Evolutionary conservation across 2,329 filamentous ascomycete species (phyloP), one percentile per base, ranked within the genome.

Genomic region (Orbilia brochopaga): DNA sequence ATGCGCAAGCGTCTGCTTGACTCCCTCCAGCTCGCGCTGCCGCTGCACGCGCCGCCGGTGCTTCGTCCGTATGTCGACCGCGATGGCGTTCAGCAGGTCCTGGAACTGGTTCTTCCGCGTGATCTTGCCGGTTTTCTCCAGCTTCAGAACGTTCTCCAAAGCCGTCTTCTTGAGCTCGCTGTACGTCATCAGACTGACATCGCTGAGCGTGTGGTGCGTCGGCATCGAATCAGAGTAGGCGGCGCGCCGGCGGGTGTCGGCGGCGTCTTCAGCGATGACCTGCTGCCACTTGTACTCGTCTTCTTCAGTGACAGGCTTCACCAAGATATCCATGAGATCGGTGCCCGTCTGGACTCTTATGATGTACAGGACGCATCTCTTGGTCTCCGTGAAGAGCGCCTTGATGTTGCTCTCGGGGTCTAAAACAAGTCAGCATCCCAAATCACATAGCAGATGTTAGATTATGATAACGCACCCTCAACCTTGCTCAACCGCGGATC

Each of bases 81-180:
- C 94, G 77, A 99, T 97, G 74, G 92, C 91, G 78, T 99, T 99
- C 75, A 99, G 85, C n/a, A 99, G 85, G 78, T 99, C 94, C 81
- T 99, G 94, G 81, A 97, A 99, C 78, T 90, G 87, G 80, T 99
- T 97, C 77, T 92, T 83, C 27, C 87, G 83, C 37, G 88, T 92
- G 76, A 99, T 92, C 77, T 92, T 89, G 66, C 92, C 92, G 77
- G 89, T 85, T 75, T 90, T 87, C 80, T 99, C 93, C 42, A 99
- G 85, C 15, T 87, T 85, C 81, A 99, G 87, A 70, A 99, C 91
- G 77, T 97, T 97, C 80, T 99, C 92, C 5, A 99, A 84, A 2
- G 92, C 92, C 67, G 89, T 94, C 59, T 91, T 87, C 83, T 99
- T 99, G 76, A 99, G 85, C 73, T 97, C 91, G 60, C 90, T 87